phyloP scores from a whole-genome alignment of 2,329 filamentous ascomycete genomes.

The Hymenoscyphus scutula region DNA sequence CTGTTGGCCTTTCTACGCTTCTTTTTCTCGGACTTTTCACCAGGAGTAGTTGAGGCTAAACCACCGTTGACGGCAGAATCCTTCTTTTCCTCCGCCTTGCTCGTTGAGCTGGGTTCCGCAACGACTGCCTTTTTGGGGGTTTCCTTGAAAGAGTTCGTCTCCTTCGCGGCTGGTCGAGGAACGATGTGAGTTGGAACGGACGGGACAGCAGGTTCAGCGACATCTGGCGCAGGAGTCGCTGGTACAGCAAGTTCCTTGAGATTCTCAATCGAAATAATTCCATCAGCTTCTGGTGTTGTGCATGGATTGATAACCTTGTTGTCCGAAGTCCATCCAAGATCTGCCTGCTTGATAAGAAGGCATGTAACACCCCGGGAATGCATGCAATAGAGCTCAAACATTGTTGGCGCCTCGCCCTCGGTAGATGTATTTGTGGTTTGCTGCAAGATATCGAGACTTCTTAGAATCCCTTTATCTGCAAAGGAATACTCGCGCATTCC shows the following conservation, averaged over 20 bases:
- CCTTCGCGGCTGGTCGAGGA: conserved; percentile 31
- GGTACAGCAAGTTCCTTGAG: conserved; percentile 44
- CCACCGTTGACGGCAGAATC: conserved; percentile 31
- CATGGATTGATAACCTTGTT: conserved; percentile 81
- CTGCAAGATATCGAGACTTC: conserved; percentile 85
- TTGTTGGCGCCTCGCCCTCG: conserved; percentile 61
- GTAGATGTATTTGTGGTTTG: conserved; percentile 63
- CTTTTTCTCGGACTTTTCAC: conserved; percentile 62
- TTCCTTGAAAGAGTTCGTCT: conserved; percentile 27
- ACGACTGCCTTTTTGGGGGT: conserved; percentile 29
- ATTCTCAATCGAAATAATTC: conserved; percentile 71
- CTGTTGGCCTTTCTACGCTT: conserved; percentile 68
- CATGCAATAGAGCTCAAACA: conserved; percentile 97
- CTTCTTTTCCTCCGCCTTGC: conserved; percentile 40
- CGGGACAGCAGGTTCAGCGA: conserved; percentile 19
- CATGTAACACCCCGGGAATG: conserved; percentile 97
- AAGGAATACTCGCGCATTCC: conserved; percentile 95
- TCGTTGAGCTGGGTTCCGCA: conserved; percentile 36
- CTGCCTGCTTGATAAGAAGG: conserved; percentile 78
- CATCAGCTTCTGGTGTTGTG: conserved; percentile 67
- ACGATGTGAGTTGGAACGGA: conserved; percentile 28
- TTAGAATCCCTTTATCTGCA: conserved; percentile 76
- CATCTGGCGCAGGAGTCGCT: conserved; percentile 19
- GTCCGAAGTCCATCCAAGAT: conserved; percentile 88
- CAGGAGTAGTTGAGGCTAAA: conserved; percentile 27